Conservation (phyloP, 1,139 yeast genomes). For the Kazachstania sp. region DNA sequence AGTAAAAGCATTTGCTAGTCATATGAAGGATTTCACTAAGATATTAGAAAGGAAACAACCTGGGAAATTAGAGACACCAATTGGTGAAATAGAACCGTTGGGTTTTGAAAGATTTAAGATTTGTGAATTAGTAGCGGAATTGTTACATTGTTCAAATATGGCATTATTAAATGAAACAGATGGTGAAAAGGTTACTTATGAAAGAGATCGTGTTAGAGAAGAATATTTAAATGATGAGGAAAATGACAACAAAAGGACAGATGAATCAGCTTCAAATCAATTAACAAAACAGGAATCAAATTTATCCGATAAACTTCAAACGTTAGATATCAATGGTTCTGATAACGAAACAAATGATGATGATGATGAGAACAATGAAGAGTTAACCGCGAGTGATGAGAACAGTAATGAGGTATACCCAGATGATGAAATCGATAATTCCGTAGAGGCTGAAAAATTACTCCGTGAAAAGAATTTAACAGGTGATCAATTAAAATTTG, state of each 20-base stretch:
- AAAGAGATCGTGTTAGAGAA: slow-evolving; percentile 61
- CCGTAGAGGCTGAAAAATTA: slow-evolving; percentile 18
- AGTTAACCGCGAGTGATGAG: background rate
- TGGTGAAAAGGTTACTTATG: slow-evolving; percentile 68
- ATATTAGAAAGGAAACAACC: slow-evolving; percentile 33
- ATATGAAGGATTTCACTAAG: slow-evolving; percentile 59
- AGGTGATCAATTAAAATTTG: slow-evolving; percentile 82
- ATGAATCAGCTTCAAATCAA: background rate
- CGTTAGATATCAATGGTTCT: background rate
- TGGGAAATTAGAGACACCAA: slow-evolving; percentile 48
- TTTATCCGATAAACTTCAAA: background rate
- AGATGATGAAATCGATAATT: slow-evolving; percentile 14
- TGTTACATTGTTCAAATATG: slow-evolving; percentile 94
- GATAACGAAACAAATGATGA: background rate
- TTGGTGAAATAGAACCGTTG: slow-evolving; percentile 72
- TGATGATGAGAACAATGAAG: slow-evolving; percentile 1
- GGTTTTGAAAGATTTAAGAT: slow-evolving; percentile 94
- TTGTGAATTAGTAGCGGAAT: slow-evolving; percentile 90
- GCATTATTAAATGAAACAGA: slow-evolving; percentile 75
- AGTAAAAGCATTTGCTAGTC: slow-evolving; percentile 67
- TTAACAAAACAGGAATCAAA: background rate
- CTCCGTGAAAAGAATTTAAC: slow-evolving; percentile 59
- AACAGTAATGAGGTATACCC: slow-evolving; percentile 13
- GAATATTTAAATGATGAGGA: slow-evolving; percentile 9
- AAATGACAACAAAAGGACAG: background rate